Percentiles rank a stretch among this genome's conserved stretches.
These are phyloP conservation scores for Phialophora tarda DNA, from an alignment of 2,329 filamentous ascomycete genomes.

Conservation along the genomic window DNA sequence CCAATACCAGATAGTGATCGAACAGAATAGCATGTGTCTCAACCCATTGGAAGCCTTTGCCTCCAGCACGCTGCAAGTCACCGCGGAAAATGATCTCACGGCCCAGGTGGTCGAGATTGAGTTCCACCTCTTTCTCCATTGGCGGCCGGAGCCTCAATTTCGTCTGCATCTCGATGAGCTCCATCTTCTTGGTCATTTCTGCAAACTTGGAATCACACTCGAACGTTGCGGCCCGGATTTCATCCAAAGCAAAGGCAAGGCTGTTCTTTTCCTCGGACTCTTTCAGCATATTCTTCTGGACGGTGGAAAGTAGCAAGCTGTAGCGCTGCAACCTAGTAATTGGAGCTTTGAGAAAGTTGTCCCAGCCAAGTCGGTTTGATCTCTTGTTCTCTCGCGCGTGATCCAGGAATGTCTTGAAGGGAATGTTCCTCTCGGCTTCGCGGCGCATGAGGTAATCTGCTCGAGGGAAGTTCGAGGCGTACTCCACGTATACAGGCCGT, in stretches of 20 bases:
- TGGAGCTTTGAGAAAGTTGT: slow-evolving; percentile 89
- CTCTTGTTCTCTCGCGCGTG: slow-evolving; percentile 77
- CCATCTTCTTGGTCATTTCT: slow-evolving; percentile 89
- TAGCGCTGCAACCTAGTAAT: slow-evolving; percentile 94
- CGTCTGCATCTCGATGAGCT: slow-evolving; percentile 79
- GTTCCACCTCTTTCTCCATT: slow-evolving; percentile 78
- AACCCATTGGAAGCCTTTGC: slow-evolving; percentile 87
- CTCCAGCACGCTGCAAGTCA: slow-evolving; percentile 85
- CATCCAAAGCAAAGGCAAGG: slow-evolving; percentile 80
- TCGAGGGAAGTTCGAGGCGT: slow-evolving; percentile 83
- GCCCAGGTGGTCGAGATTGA: slow-evolving; percentile 93
- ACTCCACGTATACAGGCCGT: slow-evolving; percentile 85
- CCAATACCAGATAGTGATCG: slow-evolving; percentile 93
- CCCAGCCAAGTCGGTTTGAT: slow-evolving; percentile 86
- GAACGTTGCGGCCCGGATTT: slow-evolving; percentile 85
- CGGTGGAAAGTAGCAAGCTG: slow-evolving; percentile 78
- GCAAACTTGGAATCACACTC: slow-evolving; percentile 93
- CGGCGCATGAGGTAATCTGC: slow-evolving; percentile 82
- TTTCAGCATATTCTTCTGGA: slow-evolving; percentile 79
- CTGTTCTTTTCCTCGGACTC: slow-evolving; percentile 92
- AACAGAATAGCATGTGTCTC: slow-evolving; percentile 94
- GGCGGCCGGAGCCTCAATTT: slow-evolving; percentile 86
- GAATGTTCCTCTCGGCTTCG: slow-evolving; percentile 80
- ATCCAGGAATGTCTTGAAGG: slow-evolving; percentile 86
- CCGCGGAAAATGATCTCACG: slow-evolving; percentile 87